Percentiles rank a stretch among this genome's conserved stretches.
These are phyloP conservation scores for Myxozyma monticola DNA, from an alignment of 805 yeast genomes.

Conservation along the genomic window DNA sequence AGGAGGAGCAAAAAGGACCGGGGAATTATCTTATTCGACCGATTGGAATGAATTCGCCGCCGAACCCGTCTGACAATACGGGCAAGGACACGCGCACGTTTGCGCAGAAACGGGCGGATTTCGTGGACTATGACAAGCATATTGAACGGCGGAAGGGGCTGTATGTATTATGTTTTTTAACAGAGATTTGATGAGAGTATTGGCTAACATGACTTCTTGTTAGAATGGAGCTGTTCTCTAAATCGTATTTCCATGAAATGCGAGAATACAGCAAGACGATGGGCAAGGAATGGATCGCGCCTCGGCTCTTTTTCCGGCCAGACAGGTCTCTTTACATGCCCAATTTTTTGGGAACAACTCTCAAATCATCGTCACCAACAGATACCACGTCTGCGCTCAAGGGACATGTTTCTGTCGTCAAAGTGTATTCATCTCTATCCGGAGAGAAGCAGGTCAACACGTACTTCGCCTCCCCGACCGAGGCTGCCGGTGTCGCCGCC, in stretches of 20 bases:
- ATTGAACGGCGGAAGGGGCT: constrained; percentile 51
- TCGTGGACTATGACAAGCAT: constrained; percentile 52
- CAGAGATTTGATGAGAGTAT: not conserved
- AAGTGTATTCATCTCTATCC: constrained; percentile 64
- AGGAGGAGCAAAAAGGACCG: constrained; percentile 6
- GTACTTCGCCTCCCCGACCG: constrained; percentile 54
- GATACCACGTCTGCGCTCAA: constrained; percentile 44
- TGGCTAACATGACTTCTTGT: not conserved
- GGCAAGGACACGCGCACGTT: constrained; percentile 45
- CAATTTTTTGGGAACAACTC: constrained; percentile 62
- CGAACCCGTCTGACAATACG: constrained; percentile 42
- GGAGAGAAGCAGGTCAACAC: constrained; percentile 68
- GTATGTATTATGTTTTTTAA: constrained; percentile 38
- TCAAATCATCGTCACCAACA: constrained; percentile 39
- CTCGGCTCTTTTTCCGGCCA: constrained; percentile 70
- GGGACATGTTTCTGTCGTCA: constrained; percentile 60
- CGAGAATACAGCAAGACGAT: constrained; percentile 63
- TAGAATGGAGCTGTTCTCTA: constrained; percentile 43
- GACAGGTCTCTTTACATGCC: constrained; percentile 82
- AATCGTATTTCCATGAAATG: constrained; percentile 66
- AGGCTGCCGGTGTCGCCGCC: constrained; percentile 38
- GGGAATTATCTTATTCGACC: constrained; percentile 44
- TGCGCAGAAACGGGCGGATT: constrained; percentile 46
- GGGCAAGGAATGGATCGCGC: constrained; percentile 84
- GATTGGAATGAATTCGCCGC: constrained; percentile 47